Base-by-base conservation (phyloP, 805 yeast species). In the Suhomyces xylopsoci region DNA sequence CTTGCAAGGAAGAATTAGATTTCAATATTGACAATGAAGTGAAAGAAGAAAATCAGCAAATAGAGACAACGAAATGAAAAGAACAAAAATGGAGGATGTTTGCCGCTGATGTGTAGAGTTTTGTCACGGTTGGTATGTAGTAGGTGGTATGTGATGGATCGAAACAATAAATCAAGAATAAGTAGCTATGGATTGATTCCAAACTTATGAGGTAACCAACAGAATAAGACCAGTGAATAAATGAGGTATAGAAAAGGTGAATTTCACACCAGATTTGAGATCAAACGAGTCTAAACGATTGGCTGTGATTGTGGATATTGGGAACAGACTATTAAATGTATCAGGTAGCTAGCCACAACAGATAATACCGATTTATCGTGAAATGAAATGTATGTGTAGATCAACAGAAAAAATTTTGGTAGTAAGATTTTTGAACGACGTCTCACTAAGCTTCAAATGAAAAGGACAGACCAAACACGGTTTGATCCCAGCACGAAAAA, bases 41-140 rank as follows among this genome's bases (percentile, higher is more conserved):
- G 32, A 48, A 48, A 17, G 41, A 48, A 38, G 45, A 30, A 46
- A 38, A 41, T 20, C 49, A 47, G 43, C 43, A 19, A 34, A 47
- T 20, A 20, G 42, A 47, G 43, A 47, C 49, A 47, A 47, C 49
- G 49, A 47, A 47, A 36, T 47, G 49, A 47, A 47, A 15, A 30
- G 20, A 26, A 43, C 20, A n/a, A 28, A 26, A 28, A 45, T 7
- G 26, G 20, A 20, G 28, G 12, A 41, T 15, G 12, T 7, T 15
- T 36, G 41, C 17, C 20, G 41, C 17, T 9, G 41, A 36, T 15
- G 7, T 36, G 32, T 5, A 28, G 14, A 12, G n/a, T 12, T 28
- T 10, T 28, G 32, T 26, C 32, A 28, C 32, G 6, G 36, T 6
- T 32, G 36, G 14, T 14, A 32, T 32, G 36, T 32, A 7, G 36